Evolutionary conservation across 768 basidiomycete species (phyloP), one percentile per base, ranked within the genome.

Genomic region (Pulveroboletus ravenelii): DNA sequence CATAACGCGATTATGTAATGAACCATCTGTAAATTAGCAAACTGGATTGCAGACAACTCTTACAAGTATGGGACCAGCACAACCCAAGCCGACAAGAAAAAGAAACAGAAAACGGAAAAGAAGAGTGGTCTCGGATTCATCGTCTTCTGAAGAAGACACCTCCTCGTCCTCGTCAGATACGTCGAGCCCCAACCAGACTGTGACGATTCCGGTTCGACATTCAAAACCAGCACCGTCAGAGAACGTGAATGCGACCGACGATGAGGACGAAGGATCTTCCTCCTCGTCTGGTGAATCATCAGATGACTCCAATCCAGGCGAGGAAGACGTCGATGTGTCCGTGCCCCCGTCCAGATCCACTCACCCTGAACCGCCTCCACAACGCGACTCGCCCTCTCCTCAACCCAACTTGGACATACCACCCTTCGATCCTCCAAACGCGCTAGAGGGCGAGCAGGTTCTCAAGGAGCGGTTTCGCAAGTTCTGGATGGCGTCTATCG

Each of bases 401-500:
- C 54, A 42, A 23, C 50, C 55, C 1, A 36, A 36, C 23, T 50
- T 52, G 7, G 58, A 59, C 17, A 70, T 87, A 10, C 86, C 85
- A 0, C 72, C 85, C 1, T 87, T 89, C 59, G 60, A 85, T 12
- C 72, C 80, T 4, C 45, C 54, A 20, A 67, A 72, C 30, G 61
- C 67, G 6, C 58, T 63, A 13, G 66, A 74, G 41, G 66, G 72
- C 29, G 85, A 90, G 52, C 70, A 76, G 39, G 62, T 64, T 8
- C 64, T 91, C 62, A 84, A 81, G 60, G 80, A 80, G 31, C 79
- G 74, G 39, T 93, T 93, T 64, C 73, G 84, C 48, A 84, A 84
- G 65, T 92, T 93, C 61, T 93, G 90, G 90, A 90, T 93, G 89
- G 70, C 80, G 3, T 81, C 85, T 1, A 77, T 92, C 7, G 87